phyloP scores from a whole-genome alignment of 1,284 basidiomycete species.

The Gomphus bonarii region DNA sequence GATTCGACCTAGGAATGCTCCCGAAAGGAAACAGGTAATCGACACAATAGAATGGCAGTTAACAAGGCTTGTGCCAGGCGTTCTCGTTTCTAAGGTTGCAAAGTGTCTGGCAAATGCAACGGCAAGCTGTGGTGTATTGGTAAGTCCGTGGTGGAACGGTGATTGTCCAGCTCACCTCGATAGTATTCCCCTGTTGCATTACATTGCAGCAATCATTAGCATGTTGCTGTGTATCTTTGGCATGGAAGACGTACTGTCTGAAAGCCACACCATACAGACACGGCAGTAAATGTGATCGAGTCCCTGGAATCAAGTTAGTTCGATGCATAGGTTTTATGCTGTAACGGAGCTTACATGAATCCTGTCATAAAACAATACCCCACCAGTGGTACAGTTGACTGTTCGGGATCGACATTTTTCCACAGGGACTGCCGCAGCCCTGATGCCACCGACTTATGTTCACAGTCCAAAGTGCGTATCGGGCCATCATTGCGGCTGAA shows the following conservation, averaged over 20 bases:
- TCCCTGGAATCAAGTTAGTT: slow-evolving; percentile 33
- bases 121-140: slow-evolving; percentile 34
- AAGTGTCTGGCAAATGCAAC: slow-evolving; percentile 59
- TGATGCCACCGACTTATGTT: too few species aligned
- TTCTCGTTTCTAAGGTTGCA: slow-evolving; percentile 23
- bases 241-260: slow-evolving; percentile 34
- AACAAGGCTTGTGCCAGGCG: slow-evolving; percentile 55
- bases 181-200: slow-evolving; percentile 6
- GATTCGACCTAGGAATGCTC: slow-evolving; percentile 62
- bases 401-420: slow-evolving; percentile 50
- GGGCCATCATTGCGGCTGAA: too few species aligned
- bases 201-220: slow-evolving; percentile 15
- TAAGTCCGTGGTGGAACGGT: neutral
- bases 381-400: slow-evolving; percentile 49
- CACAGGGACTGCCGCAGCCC: slow-evolving; percentile 21
- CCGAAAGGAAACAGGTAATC: slow-evolving; percentile 61
- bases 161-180: slow-evolving; percentile 3
- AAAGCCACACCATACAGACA: slow-evolving; percentile 83
- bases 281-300: slow-evolving; percentile 67
- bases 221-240: neutral
- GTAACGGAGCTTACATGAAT: slow-evolving; percentile 45
- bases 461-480: too few species aligned
- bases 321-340: neutral
- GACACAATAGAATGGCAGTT: slow-evolving; percentile 79
- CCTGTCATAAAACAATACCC: slow-evolving; percentile 84